phyloP scores from a whole-genome alignment of 208 protist genomes.

The Acanthamoeba quina region DNA sequence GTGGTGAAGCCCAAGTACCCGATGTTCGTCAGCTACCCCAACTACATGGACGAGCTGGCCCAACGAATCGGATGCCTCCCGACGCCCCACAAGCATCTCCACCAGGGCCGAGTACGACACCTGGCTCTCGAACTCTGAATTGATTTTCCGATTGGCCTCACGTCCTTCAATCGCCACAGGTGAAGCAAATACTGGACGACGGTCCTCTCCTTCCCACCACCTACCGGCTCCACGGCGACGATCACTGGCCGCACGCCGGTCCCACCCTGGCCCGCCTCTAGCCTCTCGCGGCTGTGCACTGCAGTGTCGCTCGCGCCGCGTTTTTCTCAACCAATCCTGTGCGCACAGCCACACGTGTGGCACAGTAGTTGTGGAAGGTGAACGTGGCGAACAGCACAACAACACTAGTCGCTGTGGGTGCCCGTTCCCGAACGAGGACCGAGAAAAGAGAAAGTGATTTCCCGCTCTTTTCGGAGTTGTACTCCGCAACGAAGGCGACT shows the following conservation, averaged over 20 bases:
- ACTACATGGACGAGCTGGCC: conserved; percentile 42
- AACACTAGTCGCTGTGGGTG: neutral
- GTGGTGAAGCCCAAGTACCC: conserved; percentile 32
- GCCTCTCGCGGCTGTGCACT: too few species aligned
- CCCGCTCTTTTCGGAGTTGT: neutral
- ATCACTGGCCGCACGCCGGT: neutral
- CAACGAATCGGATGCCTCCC: conserved; percentile 2
- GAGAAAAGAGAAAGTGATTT: neutral
- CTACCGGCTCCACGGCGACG: neutral
- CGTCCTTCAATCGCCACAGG: neutral
- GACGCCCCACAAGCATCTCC: neutral
- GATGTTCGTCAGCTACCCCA: neutral
- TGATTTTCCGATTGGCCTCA: neutral
- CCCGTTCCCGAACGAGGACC: neutral
- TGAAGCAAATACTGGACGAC: conserved; percentile 9
- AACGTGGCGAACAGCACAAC: neutral
- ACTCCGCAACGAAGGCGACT: neutral
- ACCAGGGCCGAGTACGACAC: neutral
- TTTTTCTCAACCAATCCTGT: too few species aligned
- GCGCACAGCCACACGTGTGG: too few species aligned
- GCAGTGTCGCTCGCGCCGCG: too few species aligned
- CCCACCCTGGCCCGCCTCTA: neutral
- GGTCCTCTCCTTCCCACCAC: neutral
- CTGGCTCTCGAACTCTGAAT: neutral
- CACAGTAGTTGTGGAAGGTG: too few species aligned